Evolutionary conservation across 257 asterid species (phyloP).

Genomic region (Ilex aquifolium): DNA sequence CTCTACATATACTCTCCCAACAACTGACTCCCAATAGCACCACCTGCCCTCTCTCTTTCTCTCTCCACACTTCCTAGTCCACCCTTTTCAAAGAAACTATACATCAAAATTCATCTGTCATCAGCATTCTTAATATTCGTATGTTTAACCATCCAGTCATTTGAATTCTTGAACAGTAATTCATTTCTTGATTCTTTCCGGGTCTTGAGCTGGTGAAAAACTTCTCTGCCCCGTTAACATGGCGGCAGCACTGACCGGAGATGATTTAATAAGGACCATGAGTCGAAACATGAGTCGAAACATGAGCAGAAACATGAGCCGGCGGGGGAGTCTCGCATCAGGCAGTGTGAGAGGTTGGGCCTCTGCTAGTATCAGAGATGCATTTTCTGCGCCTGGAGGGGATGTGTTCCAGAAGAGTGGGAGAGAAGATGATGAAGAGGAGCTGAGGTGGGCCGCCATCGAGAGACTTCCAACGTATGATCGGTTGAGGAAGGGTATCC

Average conservation of each 20-base stretch:
- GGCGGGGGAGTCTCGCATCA: slow-evolving; percentile 45
- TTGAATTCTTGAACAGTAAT: no score
- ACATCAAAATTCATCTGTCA: no score
- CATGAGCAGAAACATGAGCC: slow-evolving; percentile 29
- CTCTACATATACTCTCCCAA: no score
- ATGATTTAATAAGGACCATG: slow-evolving; percentile 51
- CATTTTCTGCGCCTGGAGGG: slow-evolving; percentile 49
- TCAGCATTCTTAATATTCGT: no score
- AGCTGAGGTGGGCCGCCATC: slow-evolving; percentile 80
- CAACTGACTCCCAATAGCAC: no score
- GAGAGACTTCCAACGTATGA: slow-evolving; percentile 86
- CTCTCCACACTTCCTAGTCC: no score
- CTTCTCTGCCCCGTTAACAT: slow-evolving; percentile 27
- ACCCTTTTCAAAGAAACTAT: no score
- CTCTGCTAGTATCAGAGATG: slow-evolving; percentile 62
- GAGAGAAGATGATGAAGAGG: slow-evolving; percentile 61
- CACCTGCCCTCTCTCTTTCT: no score
- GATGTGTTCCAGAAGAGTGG: slow-evolving; percentile 60
- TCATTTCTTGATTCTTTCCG: no score
- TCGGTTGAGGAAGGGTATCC: slow-evolving; percentile 60
- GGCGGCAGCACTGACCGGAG: slow-evolving; percentile 45
- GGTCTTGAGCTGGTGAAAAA: neutral
- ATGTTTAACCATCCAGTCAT: no score
- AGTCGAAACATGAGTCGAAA: slow-evolving; percentile 20
- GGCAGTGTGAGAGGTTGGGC: slow-evolving; percentile 61